Percentiles rank a stretch among this genome's conserved stretches.
phyloP scores from a whole-genome alignment of 495 filamentous ascomycete genomes.

The Platismatia glauca region DNA sequence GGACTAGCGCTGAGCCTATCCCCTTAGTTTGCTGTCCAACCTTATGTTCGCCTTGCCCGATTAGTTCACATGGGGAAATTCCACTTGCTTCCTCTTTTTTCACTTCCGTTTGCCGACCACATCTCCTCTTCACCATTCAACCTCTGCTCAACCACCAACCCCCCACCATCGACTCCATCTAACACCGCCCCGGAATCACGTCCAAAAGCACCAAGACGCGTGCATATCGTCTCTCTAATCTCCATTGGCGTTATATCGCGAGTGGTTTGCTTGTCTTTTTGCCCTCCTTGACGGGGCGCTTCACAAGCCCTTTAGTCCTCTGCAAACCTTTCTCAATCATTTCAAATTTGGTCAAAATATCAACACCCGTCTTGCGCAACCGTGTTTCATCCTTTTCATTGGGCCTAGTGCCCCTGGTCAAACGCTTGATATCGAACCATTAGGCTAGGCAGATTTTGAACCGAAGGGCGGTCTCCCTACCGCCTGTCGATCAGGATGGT shows the following conservation, averaged over 20 bases:
- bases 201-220: conserved; percentile 10
- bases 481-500: conserved; percentile 10
- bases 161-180: conserved; percentile 12
- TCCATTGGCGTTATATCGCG: conserved; percentile 1
- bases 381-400: not conserved
- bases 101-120: conserved; percentile 14
- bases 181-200: conserved; percentile 6
- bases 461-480: not conserved
- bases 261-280: conserved; percentile 1
- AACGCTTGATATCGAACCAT: conserved; percentile 2
- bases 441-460: not conserved
- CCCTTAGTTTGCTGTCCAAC: not conserved
- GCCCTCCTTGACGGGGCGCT: not conserved
- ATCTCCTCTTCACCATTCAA: conserved; percentile 11
- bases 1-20: not conserved
- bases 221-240: conserved; percentile 8
- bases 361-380: conserved; percentile 5
- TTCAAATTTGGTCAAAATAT: conserved; percentile 9
- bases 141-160: conserved; percentile 15
- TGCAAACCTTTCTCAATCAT: not conserved
- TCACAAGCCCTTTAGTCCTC: not conserved
- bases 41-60: conserved; percentile 1
- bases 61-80: not conserved
- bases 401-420: not conserved
- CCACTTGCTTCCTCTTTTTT: conserved; percentile 5